Base-by-base conservation (phyloP, 345 rosid genomes). In the Moricandia arvensis region DNA sequence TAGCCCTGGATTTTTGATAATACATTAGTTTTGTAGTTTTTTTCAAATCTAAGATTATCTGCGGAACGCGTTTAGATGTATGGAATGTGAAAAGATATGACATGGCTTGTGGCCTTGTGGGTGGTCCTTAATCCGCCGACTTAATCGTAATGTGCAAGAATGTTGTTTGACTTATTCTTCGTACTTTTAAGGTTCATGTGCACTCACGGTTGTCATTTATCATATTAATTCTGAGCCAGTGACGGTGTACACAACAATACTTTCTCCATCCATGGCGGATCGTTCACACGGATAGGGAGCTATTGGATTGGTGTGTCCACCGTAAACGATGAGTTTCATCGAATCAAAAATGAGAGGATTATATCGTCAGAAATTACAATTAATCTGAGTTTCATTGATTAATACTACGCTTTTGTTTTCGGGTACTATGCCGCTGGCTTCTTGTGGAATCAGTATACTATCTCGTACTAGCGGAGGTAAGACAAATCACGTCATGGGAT, bases 71-170 rank as follows among this genome's bases (percentile, higher is more conserved):
- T 60, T 3, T 41, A 33, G 35, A 73, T 73, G 54, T 3, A 66
- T 47, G 69, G 16, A 62, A 76, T 17, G 45, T 7, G 54, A 26
- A 16, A 49, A 18, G 53, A 57, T 66, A 43, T 18, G 66, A 10
- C 8, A 29, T 29, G 64, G 64, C 49, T 69, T 13, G 75, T 69
- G 80, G 80, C 69, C 70, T 76, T 75, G 80, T 76, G 80, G 70
- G 70, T 70, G 80, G 71, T 76, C 75, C 10, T 77, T 64, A 71
- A 71, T 57, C 55, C 75, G 80, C 68, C 76, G 72, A 71, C 80
- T 71, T 65, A 5, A 5, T 24, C 21, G 62, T 33, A 8, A 11
- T 6, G 54, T 71, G 68, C 38, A 45, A 26, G 66, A 16, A 45
- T 71, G 67, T 45, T 26, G 64, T 63, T 63, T 77, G 51, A 58